phyloP scores from a whole-genome alignment of 148 eudicot genomes.

The Rhododendron ovatum region DNA sequence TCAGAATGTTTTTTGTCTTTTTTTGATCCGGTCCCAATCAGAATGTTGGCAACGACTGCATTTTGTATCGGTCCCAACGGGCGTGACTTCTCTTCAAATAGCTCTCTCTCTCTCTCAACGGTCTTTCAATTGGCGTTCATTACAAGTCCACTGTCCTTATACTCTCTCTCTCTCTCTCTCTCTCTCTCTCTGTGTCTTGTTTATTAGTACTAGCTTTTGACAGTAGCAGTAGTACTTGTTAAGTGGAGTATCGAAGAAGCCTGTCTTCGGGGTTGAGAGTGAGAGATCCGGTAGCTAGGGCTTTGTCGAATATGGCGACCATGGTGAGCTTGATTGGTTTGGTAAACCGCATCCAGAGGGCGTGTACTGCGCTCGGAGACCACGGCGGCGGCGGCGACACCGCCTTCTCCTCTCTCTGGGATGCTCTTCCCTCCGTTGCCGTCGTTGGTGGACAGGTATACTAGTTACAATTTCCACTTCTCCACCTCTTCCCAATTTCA shows the following conservation, averaged over 20 bases:
- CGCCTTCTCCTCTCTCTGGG: constrained; percentile 63
- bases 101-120: background rate
- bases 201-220: background rate
- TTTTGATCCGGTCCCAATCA: too few relatives aligned
- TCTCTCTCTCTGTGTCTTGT: background rate
- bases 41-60: background rate
- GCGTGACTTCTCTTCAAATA: too few relatives aligned
- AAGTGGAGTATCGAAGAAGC: background rate
- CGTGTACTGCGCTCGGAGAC: constrained; percentile 62
- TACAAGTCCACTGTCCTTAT: background rate
- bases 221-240: background rate
- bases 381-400: constrained; percentile 44
- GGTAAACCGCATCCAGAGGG: constrained; percentile 55
- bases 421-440: constrained; percentile 68
- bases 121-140: background rate
- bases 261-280: background rate
- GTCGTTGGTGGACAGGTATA: constrained; percentile 73
- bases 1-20: background rate
- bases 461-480: background rate
- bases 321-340: constrained; percentile 70
- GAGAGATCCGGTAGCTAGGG: background rate
- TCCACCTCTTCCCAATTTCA: background rate
- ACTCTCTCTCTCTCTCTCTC: background rate
- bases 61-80: too few relatives aligned
- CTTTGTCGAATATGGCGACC: constrained; percentile 27